These are phyloP conservation scores for Botryotinia convoluta DNA, from an alignment of 2,329 filamentous ascomycete genomes.

Conservation along the genomic window DNA sequence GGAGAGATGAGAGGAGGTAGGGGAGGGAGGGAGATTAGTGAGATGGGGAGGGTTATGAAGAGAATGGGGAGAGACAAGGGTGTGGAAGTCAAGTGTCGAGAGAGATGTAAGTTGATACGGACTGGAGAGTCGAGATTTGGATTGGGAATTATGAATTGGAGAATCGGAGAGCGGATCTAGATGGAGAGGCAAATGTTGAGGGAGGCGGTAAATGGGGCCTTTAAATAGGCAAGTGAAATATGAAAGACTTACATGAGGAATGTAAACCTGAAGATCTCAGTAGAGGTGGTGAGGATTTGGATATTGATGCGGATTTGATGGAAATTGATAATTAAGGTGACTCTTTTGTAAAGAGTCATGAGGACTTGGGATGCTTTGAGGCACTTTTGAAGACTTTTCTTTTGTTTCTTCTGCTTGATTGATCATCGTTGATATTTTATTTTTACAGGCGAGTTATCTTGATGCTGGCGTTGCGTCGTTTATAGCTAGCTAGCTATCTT, in stretches of 20 bases:
- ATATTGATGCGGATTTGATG: not conserved
- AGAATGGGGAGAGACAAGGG: not conserved
- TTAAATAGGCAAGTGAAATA: not conserved
- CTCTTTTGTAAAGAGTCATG: not conserved
- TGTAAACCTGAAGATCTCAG: not conserved
- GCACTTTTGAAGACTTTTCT: not conserved
- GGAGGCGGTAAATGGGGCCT: rapidly evolving
- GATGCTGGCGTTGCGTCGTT: not conserved
- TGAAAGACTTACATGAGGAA: not conserved
- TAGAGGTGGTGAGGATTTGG: not conserved
- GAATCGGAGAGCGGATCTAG: not conserved
- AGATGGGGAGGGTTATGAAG: rapidly evolving
- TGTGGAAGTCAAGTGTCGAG: not conserved
- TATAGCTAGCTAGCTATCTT: not conserved
- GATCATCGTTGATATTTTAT: not conserved
- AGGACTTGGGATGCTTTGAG: not conserved
- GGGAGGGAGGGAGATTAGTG: not conserved
- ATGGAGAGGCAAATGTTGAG: not conserved
- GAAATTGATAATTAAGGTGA: not conserved
- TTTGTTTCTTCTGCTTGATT: too few species aligned
- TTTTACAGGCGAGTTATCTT: not conserved
- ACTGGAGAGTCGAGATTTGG: not conserved
- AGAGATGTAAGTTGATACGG: not conserved
- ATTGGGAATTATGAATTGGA: not conserved
- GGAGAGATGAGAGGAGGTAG: not conserved